Base-by-base conservation (phyloP, 257 asterid species). In the Lantana camara region DNA sequence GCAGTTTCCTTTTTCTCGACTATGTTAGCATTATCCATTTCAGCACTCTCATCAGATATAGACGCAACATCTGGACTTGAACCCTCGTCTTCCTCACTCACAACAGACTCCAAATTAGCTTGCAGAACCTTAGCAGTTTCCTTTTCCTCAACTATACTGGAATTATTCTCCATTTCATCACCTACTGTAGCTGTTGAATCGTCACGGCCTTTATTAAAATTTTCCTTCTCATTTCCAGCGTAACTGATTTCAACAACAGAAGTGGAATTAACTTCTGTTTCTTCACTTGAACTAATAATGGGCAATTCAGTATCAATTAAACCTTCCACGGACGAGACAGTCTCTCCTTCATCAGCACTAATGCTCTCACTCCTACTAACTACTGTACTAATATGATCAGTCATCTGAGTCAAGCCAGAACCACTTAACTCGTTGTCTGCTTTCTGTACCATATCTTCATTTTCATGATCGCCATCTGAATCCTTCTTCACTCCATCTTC, bases 401-500 rank as follows among this genome's bases (percentile, higher is more conserved):
- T 53, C 20, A 24, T 71, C 63, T 63, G 77, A 27, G 68, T 63
- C 52, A 14, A 71, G 58, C 41, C 61, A 58, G 67, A 58, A 40
- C 52, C 60, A 35, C 20, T 22, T 5, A 41, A 72, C 32, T 72
- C 71, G 20, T 50, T 46, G 56, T 71, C 78, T 21, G 58, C 46
- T 51, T 57, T 72, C 58, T 73, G 51, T 12, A 73, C 73, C 29
- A 42, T 49, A 69, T 32, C 79, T 64, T 75, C 71, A 23, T 52
- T 57, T 73, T 70, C 83, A 22, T 30, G 21, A 38, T 74, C 74
- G 17, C 67, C 75, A 20, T 72, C 81, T 69, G 70, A 54, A 52
- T 68, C 81, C 82, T 42, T 37, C 67, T 53, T 51, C 41, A 60
- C 17, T 55, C 63, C 82, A 16, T 65, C 70, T 66, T 34, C 54